These are phyloP conservation scores for Blastobotrys malaysiensis DNA, from an alignment of 1,139 yeast genomes.

Conservation along the genomic window DNA sequence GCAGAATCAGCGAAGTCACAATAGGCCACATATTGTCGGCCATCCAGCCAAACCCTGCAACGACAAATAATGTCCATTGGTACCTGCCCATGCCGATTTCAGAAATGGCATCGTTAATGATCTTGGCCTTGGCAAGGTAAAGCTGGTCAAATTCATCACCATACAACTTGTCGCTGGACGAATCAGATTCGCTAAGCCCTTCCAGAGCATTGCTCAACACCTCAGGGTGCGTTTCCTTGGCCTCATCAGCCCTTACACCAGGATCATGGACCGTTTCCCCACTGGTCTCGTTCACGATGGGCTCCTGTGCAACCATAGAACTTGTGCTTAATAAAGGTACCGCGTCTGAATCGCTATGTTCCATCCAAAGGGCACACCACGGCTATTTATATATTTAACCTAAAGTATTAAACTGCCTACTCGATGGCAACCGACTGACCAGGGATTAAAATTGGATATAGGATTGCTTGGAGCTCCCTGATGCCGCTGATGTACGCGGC, in stretches of 20 bases:
- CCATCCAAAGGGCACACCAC: background rate
- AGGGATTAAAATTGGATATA: background rate
- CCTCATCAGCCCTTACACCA: background rate
- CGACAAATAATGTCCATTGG: slow-evolving; percentile 21
- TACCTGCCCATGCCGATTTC: slow-evolving; percentile 24
- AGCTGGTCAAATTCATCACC: slow-evolving; percentile 15
- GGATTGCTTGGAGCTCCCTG: background rate
- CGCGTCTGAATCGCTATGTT: background rate
- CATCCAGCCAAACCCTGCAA: slow-evolving; percentile 53
- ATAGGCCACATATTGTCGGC: slow-evolving; percentile 54
- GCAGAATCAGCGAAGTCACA: slow-evolving; percentile 40
- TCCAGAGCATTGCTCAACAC: background rate
- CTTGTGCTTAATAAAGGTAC: background rate
- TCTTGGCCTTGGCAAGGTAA: slow-evolving; percentile 15
- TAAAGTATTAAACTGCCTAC: background rate
- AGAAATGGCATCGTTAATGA: slow-evolving; percentile 24
- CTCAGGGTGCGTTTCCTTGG: background rate
- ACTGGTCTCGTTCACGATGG: background rate
- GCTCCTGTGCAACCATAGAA: background rate
- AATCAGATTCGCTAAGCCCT: background rate
- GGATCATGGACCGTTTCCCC: background rate
- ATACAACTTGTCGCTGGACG: slow-evolving; percentile 12
- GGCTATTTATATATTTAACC: background rate
- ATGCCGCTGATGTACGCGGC: background rate
- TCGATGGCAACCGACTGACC: background rate